Evolutionary conservation across 257 asterid genomes (phyloP), one percentile per base, ranked within the genome.

Genomic region (Solanum bulbocastanum): DNA sequence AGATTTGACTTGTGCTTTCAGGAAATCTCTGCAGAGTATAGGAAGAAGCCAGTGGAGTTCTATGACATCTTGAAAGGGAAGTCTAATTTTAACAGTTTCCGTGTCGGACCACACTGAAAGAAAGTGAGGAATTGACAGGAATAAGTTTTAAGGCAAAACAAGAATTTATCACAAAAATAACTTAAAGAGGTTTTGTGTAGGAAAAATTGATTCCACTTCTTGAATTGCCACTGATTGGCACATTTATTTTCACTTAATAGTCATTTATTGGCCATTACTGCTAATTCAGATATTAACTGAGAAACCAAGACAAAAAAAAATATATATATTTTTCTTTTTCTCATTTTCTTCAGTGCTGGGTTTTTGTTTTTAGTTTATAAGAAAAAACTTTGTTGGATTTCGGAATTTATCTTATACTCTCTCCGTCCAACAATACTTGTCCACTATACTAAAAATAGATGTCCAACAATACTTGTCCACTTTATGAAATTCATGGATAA

Each of bases 21-120:
- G 99, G 98, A 91, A 83, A 92, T 93, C 8, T 93, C 95, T 62
- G 84, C 88, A 33, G 86, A 93, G 33, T 92, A 92, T 12, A 95
- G 90, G 96, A 96, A 94, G 90, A 96, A 93, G 92, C 98, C 99
- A 3, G 10, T 91, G 86, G 98, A 95, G 83, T 95, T 88, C 88
- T 94, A 93, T 83, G 96, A 96, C 91, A 90, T 97, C 14, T 88
- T 97, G 89, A 94, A 93, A 88, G 98, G 92, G 87, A 86, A 94
- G 81, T 94, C 86, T 89, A 56, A 79, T 8, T 46, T 46, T 44
- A 79, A 81, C 39, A 5, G 35, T 81, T 79, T 44, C 8, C 40
- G 46, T 4, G 62, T 42, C 6, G 5, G 35, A 76, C 5, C 3
- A 4, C n/a, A 79, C 20, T 46, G 68, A 9, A 78, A 14, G 37